Base-by-base conservation (phyloP, 2,329 filamentous ascomycete genomes). In the Ophiocordyceps camponoti-floridani region DNA sequence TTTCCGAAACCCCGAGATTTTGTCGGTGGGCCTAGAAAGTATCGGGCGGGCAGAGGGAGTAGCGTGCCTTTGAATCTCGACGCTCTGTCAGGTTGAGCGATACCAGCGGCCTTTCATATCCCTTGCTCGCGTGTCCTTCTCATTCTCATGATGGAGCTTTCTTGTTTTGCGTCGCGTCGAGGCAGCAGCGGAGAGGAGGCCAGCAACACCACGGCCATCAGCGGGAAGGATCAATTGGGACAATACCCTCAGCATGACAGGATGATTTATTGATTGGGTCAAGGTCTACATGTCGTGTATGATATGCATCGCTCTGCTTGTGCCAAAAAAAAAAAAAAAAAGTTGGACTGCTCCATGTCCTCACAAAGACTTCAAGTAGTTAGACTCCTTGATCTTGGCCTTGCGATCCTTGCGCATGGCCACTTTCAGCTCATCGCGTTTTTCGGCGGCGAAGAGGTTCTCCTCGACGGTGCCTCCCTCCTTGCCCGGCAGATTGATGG, bases 41-140 rank as follows among this genome's bases (percentile, higher is more conserved):
- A 96, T 62, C 73, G 89, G 49, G 91, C 91, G 33, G 91, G 91
- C 9, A 75, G 89, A 57, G 89, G 87, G 30, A 95, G 87, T 64
- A 95, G 84, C 67, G 88, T 96, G 52, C 91, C 91, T 28, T 67
- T 96, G 53, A 85, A 96, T 66, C 62, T 98, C 57, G 76, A 69
- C 51, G 68, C 72, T 28, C 47, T 53, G 43, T 50, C 14, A 42
- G 23, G 26, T 8, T 12, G 38, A 8, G 19, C 6, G 11, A 27
- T 14, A 11, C 18, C 35, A 19, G 35, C 16, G 16, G 11, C 1
- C 4, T 19, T 5, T 38, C 8, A 38, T 11, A 5, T 19, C 6
- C 10, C 7, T 38, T 9, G 35, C 23, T 37, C 14, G n/a, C 4
- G 16, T 38, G 35, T 16, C 13, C 11, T 19, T 16, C 23, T 23